phyloP scores from a whole-genome alignment of 176 grass and related monocot genomes.

The barley (Hordeum vulgare) region DNA sequence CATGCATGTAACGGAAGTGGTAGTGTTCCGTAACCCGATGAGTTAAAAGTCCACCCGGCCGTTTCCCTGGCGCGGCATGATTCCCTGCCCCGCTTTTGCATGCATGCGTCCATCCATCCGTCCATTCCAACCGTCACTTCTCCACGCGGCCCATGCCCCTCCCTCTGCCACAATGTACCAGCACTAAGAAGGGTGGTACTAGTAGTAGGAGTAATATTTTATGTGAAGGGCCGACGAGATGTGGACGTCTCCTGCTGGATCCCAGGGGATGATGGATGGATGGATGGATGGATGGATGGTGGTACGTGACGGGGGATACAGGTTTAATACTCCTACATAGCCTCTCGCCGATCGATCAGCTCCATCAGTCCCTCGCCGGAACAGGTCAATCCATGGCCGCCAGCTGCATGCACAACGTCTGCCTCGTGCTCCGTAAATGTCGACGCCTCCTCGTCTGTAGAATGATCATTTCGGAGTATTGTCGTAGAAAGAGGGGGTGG shows the following conservation, averaged over 20 bases:
- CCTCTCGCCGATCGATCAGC: background rate
- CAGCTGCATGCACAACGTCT: background rate
- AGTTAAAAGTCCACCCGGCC: constrained; percentile 25
- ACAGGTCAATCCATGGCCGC: constrained; percentile 3
- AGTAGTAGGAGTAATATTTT: constrained; percentile 14
- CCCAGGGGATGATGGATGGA: constrained; percentile 5
- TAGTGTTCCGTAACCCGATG: background rate
- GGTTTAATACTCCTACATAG: background rate
- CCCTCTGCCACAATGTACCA: background rate
- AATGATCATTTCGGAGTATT: background rate
- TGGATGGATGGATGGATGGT: background rate
- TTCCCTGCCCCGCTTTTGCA: constrained; percentile 13
- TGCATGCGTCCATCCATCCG: constrained; percentile 44
- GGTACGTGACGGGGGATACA: constrained; percentile 16
- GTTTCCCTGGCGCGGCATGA: constrained; percentile 17
- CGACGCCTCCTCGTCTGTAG: background rate
- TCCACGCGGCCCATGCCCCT: background rate
- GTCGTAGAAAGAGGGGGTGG: background rate
- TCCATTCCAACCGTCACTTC: constrained; percentile 34
- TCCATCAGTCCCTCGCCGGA: constrained; percentile 10
- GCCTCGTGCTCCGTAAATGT: background rate
- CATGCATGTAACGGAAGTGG: background rate
- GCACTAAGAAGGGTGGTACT: background rate
- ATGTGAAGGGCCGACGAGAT: constrained; percentile 19
- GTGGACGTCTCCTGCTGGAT: constrained; percentile 31